A percentile compares a stretch with the other conserved stretches of the same genome.
phyloP scores from a whole-genome alignment of 2,329 filamentous ascomycete genomes.

The Colletotrichum sp. region DNA sequence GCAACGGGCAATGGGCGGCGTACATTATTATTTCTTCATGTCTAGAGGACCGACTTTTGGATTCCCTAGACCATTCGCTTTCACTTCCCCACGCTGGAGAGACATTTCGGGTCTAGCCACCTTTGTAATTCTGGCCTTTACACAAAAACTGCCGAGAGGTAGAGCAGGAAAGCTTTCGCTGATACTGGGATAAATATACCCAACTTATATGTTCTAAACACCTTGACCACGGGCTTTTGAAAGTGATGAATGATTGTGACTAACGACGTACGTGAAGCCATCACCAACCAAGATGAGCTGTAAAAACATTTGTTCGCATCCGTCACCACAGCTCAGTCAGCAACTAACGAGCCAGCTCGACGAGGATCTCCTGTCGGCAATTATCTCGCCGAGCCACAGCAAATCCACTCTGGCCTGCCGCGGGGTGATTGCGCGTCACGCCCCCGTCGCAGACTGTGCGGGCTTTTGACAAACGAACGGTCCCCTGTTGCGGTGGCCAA shows the following conservation, averaged over 20 bases:
- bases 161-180: not conserved
- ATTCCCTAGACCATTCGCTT: not conserved
- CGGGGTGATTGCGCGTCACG: not conserved
- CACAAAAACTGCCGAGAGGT: not conserved
- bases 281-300: not conserved
- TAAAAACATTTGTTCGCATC: not conserved
- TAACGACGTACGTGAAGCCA: not conserved
- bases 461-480: not conserved
- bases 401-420: not conserved
- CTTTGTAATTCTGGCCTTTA: not conserved
- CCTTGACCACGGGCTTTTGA: not conserved
- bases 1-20: constrained; percentile 8
- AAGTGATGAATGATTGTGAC: not conserved
- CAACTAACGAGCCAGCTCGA: not conserved
- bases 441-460: not conserved
- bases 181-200: constrained; percentile 5
- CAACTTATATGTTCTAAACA: not conserved
- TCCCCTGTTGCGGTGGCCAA: not conserved
- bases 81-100: not conserved
- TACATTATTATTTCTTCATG: not conserved
- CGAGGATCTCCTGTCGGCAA: not conserved
- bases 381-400: not conserved
- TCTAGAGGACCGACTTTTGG: not conserved
- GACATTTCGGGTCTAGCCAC: not conserved
- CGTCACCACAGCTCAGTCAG: not conserved